Percentiles rank a stretch among this genome's conserved stretches.
Conservation (phyloP, 345 rosid genomes). For the Citrus mangshanensis region DNA sequence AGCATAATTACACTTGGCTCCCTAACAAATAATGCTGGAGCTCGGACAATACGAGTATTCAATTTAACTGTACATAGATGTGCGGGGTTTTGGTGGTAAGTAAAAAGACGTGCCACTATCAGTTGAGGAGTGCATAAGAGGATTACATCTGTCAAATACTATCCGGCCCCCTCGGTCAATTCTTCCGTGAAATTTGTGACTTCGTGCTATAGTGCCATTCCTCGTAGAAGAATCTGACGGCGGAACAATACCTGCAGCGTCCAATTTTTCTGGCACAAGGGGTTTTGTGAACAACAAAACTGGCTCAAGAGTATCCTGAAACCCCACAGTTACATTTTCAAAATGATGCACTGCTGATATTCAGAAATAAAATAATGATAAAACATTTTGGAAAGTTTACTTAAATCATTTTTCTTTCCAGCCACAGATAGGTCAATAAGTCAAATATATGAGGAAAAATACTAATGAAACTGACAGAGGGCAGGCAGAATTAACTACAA, state of each 20-base stretch:
- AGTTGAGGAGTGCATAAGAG: conserved; percentile 68
- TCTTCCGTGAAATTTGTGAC: conserved; percentile 73
- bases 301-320: too few species aligned
- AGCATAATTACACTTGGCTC: conserved; percentile 1
- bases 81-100: too few species aligned
- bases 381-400: background rate
- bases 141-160: conserved; percentile 93
- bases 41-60: background rate
- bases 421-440: too few species aligned
- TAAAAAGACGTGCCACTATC: too few species aligned
- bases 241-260: conserved; percentile 37
- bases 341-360: background rate
- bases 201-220: conserved; percentile 32
- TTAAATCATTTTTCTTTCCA: background rate
- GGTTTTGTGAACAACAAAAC: too few species aligned
- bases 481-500: too few species aligned
- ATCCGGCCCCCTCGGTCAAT: conserved; percentile 95
- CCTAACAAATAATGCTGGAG: background rate
- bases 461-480: too few species aligned
- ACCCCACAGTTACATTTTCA: background rate
- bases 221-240: conserved; percentile 49
- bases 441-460: too few species aligned
- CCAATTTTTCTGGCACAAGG: too few species aligned
- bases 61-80: conserved; percentile 20
- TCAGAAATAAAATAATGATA: background rate